A percentile compares a stretch with the other conserved stretches of the same genome.
Conservation (phyloP, 306 rosid species). For the Malus asiatica region DNA sequence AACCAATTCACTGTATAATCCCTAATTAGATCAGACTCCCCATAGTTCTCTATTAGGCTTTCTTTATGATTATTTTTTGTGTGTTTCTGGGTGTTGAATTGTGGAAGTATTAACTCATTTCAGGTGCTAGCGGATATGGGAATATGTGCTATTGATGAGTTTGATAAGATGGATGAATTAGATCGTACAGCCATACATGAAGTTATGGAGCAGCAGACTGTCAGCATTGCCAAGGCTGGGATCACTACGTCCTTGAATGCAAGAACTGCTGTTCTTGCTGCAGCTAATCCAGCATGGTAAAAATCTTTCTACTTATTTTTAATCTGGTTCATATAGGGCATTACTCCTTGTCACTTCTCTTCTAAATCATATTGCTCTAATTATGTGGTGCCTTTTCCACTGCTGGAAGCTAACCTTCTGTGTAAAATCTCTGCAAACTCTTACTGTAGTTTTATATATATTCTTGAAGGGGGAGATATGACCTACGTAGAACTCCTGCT, state of each 20-base stretch:
- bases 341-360: background rate
- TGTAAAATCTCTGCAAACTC: constrained; percentile 13
- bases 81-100: constrained; percentile 16
- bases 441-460: constrained; percentile 10
- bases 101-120: constrained; percentile 16
- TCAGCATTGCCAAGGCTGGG: constrained; percentile 99
- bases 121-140: constrained; percentile 99
- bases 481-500: constrained; percentile 91
- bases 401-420: background rate
- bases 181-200: constrained; percentile 98
- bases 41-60: background rate
- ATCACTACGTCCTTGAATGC: constrained; percentile 97
- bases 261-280: constrained; percentile 97
- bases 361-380: background rate
- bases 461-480: constrained; percentile 92
- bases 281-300: constrained; percentile 99
- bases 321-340: background rate
- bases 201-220: constrained; percentile 99
- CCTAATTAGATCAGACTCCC: background rate
- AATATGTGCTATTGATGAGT: constrained; percentile 94
- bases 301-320: background rate
- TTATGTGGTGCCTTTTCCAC: constrained; percentile 3
- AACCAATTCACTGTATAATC: background rate
- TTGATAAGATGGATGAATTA: constrained; percentile 98
- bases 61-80: background rate